Base-by-base conservation (phyloP, 345 rosid species). In the Ceriops tagal region DNA sequence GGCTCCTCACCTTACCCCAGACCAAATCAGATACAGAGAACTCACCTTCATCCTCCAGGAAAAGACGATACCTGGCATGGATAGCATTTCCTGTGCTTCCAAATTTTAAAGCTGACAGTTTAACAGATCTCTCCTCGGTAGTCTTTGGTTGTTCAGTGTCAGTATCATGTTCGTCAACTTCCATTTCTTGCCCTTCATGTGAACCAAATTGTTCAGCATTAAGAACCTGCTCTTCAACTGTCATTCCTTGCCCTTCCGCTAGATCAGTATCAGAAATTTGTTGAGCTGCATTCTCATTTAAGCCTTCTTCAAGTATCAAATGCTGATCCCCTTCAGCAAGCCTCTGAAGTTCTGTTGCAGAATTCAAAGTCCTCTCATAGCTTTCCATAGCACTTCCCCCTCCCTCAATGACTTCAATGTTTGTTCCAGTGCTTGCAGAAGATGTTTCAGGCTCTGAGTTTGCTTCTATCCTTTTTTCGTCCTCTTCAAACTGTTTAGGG, bases 1-100 rank as follows among this genome's bases (percentile, higher is more conserved):
- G 91, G 81, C 91, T 86, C 75, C 88, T 83, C 53, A 86, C 89
- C 75, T 89, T 89, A 32, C 91, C 89, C 95, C 95, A 89, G 16
- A 89, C 91, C 78, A 86, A 77, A 74, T 87, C 91, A 37, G 86
- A 80, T 62, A 89, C 84, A 28, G 65, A 60, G 59, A 85, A 78
- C 32, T 73, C 84, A 37, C 80, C 85, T 70, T 83, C 85, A 67
- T 82, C 73, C 47, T 79, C 86, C 6, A 39, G 70, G 1, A 74
- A 84, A 56, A 82, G 78, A 73, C 65, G 77, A 82, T 83, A 87
- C 49, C 62, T 69, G 62, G 78, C 82, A 77, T 72, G 83, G 61
- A 76, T 72, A 34, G 39, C 70, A 35, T 71, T 75, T 37, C 63
- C 65, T n/a, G 67, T 68, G 78, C 72, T 78, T 31, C 60, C 81